These are phyloP conservation scores for Jaenimonas drosophilae DNA, from an alignment of 208 protist genomes.

Conservation along the genomic window DNA sequence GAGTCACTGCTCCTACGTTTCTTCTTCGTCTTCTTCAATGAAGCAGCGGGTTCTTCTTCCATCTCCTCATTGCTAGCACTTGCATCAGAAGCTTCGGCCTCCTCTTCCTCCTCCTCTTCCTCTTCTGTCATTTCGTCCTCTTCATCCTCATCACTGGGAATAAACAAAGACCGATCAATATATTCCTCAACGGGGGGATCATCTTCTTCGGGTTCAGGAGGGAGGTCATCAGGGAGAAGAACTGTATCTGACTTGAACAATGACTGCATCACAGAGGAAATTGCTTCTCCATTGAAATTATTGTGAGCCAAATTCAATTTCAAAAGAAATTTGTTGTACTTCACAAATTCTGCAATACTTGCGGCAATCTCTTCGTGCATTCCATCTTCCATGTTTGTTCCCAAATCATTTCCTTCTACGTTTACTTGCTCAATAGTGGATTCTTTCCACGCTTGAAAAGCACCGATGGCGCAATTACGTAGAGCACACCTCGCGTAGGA, in stretches of 20 bases:
- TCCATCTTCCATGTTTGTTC: slow-evolving; percentile 14
- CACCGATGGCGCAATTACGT: not conserved
- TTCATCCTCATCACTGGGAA: slow-evolving; percentile 12
- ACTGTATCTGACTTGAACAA: slow-evolving; percentile 46
- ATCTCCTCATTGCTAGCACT: slow-evolving; percentile 8
- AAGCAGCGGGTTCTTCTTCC: not conserved
- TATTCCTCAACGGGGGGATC: slow-evolving; percentile 8
- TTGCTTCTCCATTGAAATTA: slow-evolving; percentile 20
- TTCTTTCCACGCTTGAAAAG: slow-evolving; percentile 14
- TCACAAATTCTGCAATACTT: slow-evolving; percentile 33
- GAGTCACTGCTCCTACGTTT: slow-evolving; percentile 2
- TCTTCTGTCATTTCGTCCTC: slow-evolving; percentile 20
- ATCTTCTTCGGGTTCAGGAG: slow-evolving; percentile 10
- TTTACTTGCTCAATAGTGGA: slow-evolving; percentile 16
- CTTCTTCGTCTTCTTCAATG: slow-evolving; percentile 6
- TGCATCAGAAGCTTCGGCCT: slow-evolving; percentile 11
- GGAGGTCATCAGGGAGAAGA: slow-evolving; percentile 34
- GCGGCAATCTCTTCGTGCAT: slow-evolving; percentile 15
- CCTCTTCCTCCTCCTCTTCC: slow-evolving; percentile 16
- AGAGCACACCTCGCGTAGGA: slow-evolving; percentile 6
- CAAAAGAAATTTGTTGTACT: slow-evolving; percentile 67
- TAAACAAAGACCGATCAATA: slow-evolving; percentile 7
- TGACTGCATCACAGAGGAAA: slow-evolving; percentile 24
- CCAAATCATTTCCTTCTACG: slow-evolving; percentile 44
- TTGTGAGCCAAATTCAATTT: slow-evolving; percentile 48